Base-by-base conservation (phyloP, 495 filamentous ascomycete species). In the Cercophora newfieldiana region DNA sequence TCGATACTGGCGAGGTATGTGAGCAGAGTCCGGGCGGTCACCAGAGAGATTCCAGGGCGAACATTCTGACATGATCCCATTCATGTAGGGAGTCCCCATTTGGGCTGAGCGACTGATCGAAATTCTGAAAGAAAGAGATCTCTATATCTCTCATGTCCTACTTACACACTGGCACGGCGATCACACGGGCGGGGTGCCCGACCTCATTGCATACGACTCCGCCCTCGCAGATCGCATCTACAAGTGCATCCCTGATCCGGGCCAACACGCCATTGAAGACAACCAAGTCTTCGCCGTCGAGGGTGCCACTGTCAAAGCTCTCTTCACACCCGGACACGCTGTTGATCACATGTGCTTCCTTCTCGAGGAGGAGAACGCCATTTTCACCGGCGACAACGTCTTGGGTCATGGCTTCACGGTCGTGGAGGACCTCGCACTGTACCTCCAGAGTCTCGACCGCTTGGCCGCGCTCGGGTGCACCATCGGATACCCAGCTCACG, bases 321-420 rank as follows among this genome's bases (percentile, higher is more conserved):
- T 88, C 8, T 83, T 91, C 75, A 90, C 90, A 0, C 94, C 94
- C 0, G 94, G 94, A 1, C 94, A 99, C 74, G 89, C 94, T 0
- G 77, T 74, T 1, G 95, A 99, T 70, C 94, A 97, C 74, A 90
- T 95, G 85, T 85, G 82, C 25, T 85, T 95, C 64, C 64, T 89
- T 22, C 70, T 91, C 10, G 83, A 88, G 67, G 89, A 96, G 70
- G 91, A 95, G 71, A 84, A 90, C 72, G 91, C 91, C 8, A 84
- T 97, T 72, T 97, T 99, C 77, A 97, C 94, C 0, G 94, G 92
- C 49, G 94, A 99, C 71, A 97, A 95, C 70, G 91, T 99, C 31
- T 84, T 99, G 3, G 94, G 94, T 0, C 93, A 97, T 64, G 95
- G 94, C 1, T 97, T 94, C 3, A 87, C 91, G 29, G 93, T 97